These are phyloP conservation scores for Aspergillus ustus DNA, from an alignment of 2,329 filamentous ascomycete species.

Conservation along the genomic window DNA sequence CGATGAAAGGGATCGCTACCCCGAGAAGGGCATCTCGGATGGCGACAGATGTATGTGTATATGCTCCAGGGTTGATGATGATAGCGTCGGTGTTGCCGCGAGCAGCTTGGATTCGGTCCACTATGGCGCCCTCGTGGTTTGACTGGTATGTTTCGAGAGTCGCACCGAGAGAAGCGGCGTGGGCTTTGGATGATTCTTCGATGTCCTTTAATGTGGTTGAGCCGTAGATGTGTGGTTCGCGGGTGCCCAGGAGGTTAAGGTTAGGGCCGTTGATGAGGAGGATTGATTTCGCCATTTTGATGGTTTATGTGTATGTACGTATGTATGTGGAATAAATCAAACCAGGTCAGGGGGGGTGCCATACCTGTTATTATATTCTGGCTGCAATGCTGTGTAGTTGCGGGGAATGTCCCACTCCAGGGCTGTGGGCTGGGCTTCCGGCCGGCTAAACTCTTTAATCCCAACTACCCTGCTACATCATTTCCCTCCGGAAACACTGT, in stretches of 20 bases:
- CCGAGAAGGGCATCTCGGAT: constrained; percentile 74
- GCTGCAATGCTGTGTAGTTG: background rate
- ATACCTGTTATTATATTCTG: background rate
- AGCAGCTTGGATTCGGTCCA: constrained; percentile 74
- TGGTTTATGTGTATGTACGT: background rate
- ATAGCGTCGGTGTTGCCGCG: constrained; percentile 62
- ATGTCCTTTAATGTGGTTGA: constrained; percentile 69
- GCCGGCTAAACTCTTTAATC: too few species aligned
- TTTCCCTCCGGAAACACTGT: too few species aligned
- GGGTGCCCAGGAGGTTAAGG: constrained; percentile 76
- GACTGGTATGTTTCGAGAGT: constrained; percentile 69
- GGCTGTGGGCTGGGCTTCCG: too few species aligned
- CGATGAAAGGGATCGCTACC: constrained; percentile 73
- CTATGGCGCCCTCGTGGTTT: constrained; percentile 76
- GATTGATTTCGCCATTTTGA: constrained; percentile 51
- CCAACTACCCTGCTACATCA: too few species aligned
- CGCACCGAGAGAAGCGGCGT: constrained; percentile 56
- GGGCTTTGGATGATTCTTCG: constrained; percentile 52
- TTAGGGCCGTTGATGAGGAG: constrained; percentile 83
- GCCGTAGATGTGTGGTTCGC: constrained; percentile 76
- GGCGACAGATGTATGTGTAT: constrained; percentile 77
- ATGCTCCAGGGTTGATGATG: constrained; percentile 75
- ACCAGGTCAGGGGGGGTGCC: background rate
- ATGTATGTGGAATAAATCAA: background rate
- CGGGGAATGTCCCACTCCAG: background rate